Percentiles rank a stretch among this genome's conserved stretches.
Evolutionary conservation across 306 rosid species (phyloP).

Genomic region (Cicer pinnatifidum): DNA sequence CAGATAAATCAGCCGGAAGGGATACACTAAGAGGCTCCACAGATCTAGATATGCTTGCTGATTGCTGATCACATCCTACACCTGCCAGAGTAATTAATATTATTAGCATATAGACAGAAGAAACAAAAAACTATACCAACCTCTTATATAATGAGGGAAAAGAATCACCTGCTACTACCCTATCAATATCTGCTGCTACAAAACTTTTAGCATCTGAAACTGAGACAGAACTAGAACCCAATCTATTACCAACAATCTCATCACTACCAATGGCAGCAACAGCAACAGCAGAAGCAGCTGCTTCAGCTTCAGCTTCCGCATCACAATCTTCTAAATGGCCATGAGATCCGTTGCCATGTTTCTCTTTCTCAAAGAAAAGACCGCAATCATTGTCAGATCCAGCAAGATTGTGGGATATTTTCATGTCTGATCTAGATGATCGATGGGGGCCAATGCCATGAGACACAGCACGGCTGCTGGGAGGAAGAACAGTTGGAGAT

Average conservation of each 20-base stretch:
- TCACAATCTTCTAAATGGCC: constrained; percentile 79
- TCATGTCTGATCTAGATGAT: constrained; percentile 67
- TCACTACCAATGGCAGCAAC: constrained; percentile 93
- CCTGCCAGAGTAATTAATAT: constrained; percentile 52
- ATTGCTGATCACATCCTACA: constrained; percentile 66
- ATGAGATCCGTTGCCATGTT: constrained; percentile 61
- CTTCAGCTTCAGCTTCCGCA: constrained; percentile 82
- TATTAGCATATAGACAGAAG: constrained; percentile 17
- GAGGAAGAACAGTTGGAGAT: constrained; percentile 85
- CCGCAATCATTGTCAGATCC: constrained; percentile 69
- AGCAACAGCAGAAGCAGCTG: constrained; percentile 98
- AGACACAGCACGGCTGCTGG: constrained; percentile 59
- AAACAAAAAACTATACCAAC: background rate
- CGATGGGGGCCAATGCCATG: constrained; percentile 75
- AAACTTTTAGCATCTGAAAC: constrained; percentile 66
- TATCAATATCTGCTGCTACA: constrained; percentile 62
- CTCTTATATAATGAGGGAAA: background rate
- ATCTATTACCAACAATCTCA: constrained; percentile 70
- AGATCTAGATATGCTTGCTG: constrained; percentile 66
- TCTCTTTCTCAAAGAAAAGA: constrained; percentile 77
- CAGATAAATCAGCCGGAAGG: constrained; percentile 92
- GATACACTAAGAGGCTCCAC: constrained; percentile 83
- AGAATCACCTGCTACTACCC: constrained; percentile 62
- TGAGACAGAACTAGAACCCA: constrained; percentile 64
- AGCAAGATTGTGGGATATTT: constrained; percentile 64